These are phyloP conservation scores for Saccharum spontaneum DNA, from an alignment of 176 grass and related monocot species.

Conservation along the genomic window DNA sequence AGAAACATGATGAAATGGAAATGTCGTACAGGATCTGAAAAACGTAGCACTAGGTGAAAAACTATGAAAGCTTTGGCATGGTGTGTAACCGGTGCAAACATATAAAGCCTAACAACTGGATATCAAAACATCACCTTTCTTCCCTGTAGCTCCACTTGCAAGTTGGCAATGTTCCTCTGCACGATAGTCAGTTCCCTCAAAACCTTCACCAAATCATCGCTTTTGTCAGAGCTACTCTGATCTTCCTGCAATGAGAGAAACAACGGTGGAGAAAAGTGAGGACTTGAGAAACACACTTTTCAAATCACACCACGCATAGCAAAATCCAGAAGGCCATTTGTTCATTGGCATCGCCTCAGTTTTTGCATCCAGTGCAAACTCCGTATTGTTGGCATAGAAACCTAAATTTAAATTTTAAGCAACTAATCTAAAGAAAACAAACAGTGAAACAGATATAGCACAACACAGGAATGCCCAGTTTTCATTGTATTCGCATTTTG, in stretches of 20 bases:
- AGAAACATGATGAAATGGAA: neutral
- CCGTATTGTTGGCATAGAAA: neutral
- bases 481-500: neutral
- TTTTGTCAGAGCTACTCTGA: constrained; percentile 73
- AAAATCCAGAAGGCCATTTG: neutral
- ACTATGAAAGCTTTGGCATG: neutral
- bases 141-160: constrained; percentile 96
- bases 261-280: neutral
- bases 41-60: neutral
- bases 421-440: neutral
- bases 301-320: neutral
- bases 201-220: constrained; percentile 87
- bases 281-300: neutral
- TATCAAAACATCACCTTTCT: constrained; percentile 67
- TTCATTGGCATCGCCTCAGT: neutral
- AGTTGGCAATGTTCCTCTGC: constrained; percentile 87
- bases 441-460: neutral
- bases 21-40: neutral
- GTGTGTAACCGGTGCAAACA: neutral
- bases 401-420: neutral
- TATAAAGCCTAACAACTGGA: neutral
- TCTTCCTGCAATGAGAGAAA: constrained; percentile 58
- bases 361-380: neutral
- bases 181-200: constrained; percentile 83
- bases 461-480: neutral